Base-by-base conservation (phyloP, 345 rosid species). In the Firmiana major region DNA sequence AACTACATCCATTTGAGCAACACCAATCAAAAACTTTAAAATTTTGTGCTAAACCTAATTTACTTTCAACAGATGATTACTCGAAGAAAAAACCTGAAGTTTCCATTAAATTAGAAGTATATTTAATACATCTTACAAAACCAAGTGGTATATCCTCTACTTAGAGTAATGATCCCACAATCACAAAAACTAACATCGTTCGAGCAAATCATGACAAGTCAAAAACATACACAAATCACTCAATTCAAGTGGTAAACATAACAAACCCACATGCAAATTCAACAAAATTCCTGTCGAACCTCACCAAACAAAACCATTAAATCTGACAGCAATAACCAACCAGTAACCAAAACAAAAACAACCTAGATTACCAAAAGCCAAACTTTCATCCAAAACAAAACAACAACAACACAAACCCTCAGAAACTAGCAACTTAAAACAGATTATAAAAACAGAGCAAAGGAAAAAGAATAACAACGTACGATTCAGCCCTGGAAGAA, bases 401-500 rank as follows among this genome's bases (percentile, higher is more conserved):
- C 34, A 73, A 75, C 34, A 16, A 51, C 51, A 19, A 62, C 38
- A 31, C 40, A 34, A 62, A 34, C 67, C 34, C 65, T 26, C 51
- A 49, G 24, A 76, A 78, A 34, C 59, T 11, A 53, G 43, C 24
- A 55, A 43, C 22, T 45, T 51, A 17, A 65, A 21, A 40, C 60
- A 49, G 71, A 72, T 60, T 17, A 54, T 46, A 64, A 19, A 63
- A 54, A 78, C 36, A 72, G 31, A 36, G 40, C 36, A 78, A 46
- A 70, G 15, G 1, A 16, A 34, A 63, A 73, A 1, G 9, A 5
- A 69, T 54, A 69, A 46, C 36, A 64, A 82, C 94, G 88, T 71
- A 94, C 98, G 94, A 88, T 86, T 94, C 97, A 19, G 87, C 92
- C 45, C 89, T 90, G 17, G 96, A 85, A 36, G 97, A 83, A 67